A percentile compares a stretch with the other conserved stretches of the same genome.
These are phyloP conservation scores for Tieghemostelium lacteum DNA, from an alignment of 78 protist species.

Conservation along the genomic window DNA sequence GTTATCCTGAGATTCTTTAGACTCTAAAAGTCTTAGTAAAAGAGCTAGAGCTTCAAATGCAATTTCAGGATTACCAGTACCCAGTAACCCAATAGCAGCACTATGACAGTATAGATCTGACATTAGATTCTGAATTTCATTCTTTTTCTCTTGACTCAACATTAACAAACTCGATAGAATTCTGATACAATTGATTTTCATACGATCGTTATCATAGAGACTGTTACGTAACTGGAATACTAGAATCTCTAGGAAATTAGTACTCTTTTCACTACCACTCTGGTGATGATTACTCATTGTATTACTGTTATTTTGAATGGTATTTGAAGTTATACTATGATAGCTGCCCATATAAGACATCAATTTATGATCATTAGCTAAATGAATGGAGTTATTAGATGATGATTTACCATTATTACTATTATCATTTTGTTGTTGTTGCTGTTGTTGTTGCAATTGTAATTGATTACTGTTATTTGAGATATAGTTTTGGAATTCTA, in stretches of 20 bases:
- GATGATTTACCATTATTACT: not conserved
- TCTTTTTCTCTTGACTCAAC: not conserved
- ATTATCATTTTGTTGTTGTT: too few relatives aligned
- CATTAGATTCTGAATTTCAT: conserved; percentile 29
- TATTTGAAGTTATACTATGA: not conserved
- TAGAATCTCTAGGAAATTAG: conserved; percentile 42
- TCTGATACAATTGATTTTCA: conserved; percentile 46
- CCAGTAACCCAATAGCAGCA: conserved; percentile 39
- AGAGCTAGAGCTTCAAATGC: conserved; percentile 23
- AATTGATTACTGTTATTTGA: too few relatives aligned
- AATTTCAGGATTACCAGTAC: conserved; percentile 32
- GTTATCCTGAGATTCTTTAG: not conserved
- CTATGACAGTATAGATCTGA: conserved; percentile 69
- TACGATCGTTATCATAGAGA: conserved; percentile 35
- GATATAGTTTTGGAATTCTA: not conserved
- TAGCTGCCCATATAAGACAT: too few relatives aligned
- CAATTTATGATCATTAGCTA: not conserved
- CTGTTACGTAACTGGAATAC: conserved; percentile 67
- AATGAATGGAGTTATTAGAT: not conserved
- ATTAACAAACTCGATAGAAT: conserved; percentile 20
- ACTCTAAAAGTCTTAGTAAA: conserved; percentile 25
- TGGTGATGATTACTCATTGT: not conserved
- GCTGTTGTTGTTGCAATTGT: not conserved
- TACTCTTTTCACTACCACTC: not conserved
- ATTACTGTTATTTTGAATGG: not conserved